phyloP scores from a whole-genome alignment of 1,139 yeast species.

The Geotrichum europaeum region DNA sequence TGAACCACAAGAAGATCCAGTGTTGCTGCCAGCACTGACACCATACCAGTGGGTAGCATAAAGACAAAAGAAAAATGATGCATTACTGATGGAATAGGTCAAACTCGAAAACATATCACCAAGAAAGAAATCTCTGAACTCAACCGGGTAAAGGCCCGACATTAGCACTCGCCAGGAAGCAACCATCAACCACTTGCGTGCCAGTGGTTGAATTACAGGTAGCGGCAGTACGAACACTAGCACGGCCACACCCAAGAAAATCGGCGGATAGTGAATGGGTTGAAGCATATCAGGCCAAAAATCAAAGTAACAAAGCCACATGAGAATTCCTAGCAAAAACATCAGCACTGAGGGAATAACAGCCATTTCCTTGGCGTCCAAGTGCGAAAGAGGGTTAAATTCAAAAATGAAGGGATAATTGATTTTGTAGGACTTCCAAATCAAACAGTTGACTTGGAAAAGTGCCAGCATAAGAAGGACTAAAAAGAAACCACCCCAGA shows the following conservation, averaged over 20 bases:
- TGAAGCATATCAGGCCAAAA: conserved; percentile 58
- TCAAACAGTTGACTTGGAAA: conserved; percentile 61
- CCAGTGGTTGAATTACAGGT: conserved; percentile 44
- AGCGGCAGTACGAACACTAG: conserved; percentile 57
- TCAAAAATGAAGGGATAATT: conserved; percentile 92
- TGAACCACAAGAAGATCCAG: conserved; percentile 64
- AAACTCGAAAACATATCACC: conserved; percentile 88
- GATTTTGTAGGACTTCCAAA: conserved; percentile 70
- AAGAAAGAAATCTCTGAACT: conserved; percentile 84
- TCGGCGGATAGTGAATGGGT: conserved; percentile 76
- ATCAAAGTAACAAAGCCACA: conserved; percentile 70
- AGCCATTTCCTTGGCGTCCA: conserved; percentile 60
- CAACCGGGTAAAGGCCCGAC: conserved; percentile 90
- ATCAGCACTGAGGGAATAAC: conserved; percentile 57
- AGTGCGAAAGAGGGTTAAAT: conserved; percentile 64
- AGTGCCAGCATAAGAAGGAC: conserved; percentile 53
- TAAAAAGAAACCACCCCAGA: conserved; percentile 88
- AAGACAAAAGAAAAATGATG: conserved; percentile 78
- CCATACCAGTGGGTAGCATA: conserved; percentile 62
- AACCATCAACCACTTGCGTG: conserved; percentile 68
- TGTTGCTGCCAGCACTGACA: conserved; percentile 37
- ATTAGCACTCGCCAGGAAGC: conserved; percentile 67
- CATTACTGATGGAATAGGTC: conserved; percentile 80
- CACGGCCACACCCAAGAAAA: conserved; percentile 53
- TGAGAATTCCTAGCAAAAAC: conserved; percentile 51